A percentile compares a stretch with the other conserved stretches of the same genome.
These are phyloP conservation scores for Rhynchosporium graminicola DNA, from an alignment of 2,329 filamentous ascomycete genomes.

Conservation along the genomic window DNA sequence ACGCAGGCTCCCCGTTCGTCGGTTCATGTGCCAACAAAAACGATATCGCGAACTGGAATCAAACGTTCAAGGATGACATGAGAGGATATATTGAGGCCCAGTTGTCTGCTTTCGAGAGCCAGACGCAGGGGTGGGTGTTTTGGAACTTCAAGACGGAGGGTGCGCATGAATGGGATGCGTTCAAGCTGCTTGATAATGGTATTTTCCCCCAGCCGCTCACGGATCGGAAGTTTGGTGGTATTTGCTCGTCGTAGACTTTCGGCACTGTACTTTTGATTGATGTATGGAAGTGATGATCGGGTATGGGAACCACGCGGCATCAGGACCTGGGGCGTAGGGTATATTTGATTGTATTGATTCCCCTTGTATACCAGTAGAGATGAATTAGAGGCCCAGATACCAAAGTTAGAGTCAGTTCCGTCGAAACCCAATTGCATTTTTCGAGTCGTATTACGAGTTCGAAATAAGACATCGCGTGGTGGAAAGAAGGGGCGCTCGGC, in stretches of 20 bases:
- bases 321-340: background rate
- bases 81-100: slow-evolving; percentile 57
- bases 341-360: background rate
- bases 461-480: too few relatives aligned
- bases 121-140: slow-evolving; percentile 56
- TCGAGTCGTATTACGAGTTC: too few relatives aligned
- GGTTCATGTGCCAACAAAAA: slow-evolving; percentile 57
- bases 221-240: slow-evolving; percentile 26
- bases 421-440: too few relatives aligned
- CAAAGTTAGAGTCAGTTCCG: background rate
- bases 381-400: background rate
- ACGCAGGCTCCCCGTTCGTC: slow-evolving; percentile 47
- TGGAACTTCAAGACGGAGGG: slow-evolving; percentile 61
- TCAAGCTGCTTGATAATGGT: slow-evolving; percentile 50
- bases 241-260: slow-evolving; percentile 29
- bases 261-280: background rate
- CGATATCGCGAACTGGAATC: slow-evolving; percentile 48
- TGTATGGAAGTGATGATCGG: background rate
- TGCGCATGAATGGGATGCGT: slow-evolving; percentile 55
- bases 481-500: too few relatives aligned
- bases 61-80: slow-evolving; percentile 47
- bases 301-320: background rate
- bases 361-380: background rate
- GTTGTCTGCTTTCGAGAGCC: slow-evolving; percentile 51
- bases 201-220: slow-evolving; percentile 51